Evolutionary conservation across 1,139 yeast species (phyloP).

Genomic region (Kurtzmaniella quercitrusa): DNA sequence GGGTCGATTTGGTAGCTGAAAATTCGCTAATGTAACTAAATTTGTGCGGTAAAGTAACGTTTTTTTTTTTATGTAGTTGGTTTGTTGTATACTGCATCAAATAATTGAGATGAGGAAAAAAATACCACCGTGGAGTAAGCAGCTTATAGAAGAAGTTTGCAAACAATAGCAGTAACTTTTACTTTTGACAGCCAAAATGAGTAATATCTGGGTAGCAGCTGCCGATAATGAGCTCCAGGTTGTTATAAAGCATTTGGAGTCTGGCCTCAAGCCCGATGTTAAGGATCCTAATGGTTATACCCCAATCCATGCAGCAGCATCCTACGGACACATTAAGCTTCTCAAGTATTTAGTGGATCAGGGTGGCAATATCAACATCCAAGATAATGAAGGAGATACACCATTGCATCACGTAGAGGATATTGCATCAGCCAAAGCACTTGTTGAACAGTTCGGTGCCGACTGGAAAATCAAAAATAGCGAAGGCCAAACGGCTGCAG

Average conservation of each 20-base stretch:
- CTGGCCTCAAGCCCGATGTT: conserved; percentile 62
- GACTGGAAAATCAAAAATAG: conserved; percentile 59
- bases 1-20: not conserved
- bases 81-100: no score
- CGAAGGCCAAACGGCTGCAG: conserved; percentile 70
- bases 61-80: no score
- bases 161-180: not conserved
- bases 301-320: conserved; percentile 94
- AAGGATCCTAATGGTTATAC: conserved; percentile 94
- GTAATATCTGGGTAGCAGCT: conserved; percentile 91
- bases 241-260: conserved; percentile 53
- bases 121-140: no score
- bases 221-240: conserved; percentile 69
- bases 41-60: not conserved
- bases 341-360: conserved; percentile 51
- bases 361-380: conserved; percentile 79
- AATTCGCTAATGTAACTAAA: not conserved
- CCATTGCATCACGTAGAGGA: conserved; percentile 92
- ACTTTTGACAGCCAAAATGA: not conserved
- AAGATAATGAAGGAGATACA: conserved; percentile 89
- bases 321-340: conserved; percentile 78
- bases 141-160: not conserved
- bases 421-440: conserved; percentile 53
- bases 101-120: not conserved
- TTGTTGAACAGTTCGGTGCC: conserved; percentile 66